Conservation (phyloP, 306 rosid genomes). For the Styphnolobium japonicum region DNA sequence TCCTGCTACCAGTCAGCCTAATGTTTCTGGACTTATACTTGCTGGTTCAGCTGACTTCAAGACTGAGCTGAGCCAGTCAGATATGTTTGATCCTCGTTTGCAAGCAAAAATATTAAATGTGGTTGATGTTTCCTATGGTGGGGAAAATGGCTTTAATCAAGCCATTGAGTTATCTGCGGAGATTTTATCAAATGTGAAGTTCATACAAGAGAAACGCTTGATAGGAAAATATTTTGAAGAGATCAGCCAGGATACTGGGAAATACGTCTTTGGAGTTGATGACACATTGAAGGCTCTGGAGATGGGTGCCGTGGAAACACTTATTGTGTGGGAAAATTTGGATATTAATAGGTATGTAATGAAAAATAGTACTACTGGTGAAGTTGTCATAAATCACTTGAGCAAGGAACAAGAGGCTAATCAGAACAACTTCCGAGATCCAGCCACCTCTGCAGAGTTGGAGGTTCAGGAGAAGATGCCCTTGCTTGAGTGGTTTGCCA, state of each 20-base stretch:
- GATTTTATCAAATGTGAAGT: constrained; percentile 78
- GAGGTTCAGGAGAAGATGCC: constrained; percentile 83
- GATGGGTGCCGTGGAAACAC: constrained; percentile 90
- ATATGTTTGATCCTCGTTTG: constrained; percentile 90
- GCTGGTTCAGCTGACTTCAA: constrained; percentile 97
- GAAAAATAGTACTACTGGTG: constrained; percentile 56
- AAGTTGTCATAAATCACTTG: constrained; percentile 61
- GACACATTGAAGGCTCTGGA: constrained; percentile 85
- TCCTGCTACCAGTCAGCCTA: constrained; percentile 91
- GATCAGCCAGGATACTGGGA: constrained; percentile 92
- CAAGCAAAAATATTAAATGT: constrained; percentile 83
- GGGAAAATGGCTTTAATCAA: constrained; percentile 88
- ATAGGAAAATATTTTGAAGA: constrained; percentile 87
- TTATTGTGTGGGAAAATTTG: constrained; percentile 83
- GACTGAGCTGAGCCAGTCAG: constrained; percentile 89
- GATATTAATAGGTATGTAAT: constrained; percentile 69
- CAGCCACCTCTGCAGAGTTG: constrained; percentile 43
- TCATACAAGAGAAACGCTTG: constrained; percentile 81
- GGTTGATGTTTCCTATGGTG: constrained; percentile 89
- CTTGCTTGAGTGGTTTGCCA: constrained; percentile 90
- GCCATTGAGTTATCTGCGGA: constrained; percentile 83
- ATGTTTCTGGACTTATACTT: constrained; percentile 81
- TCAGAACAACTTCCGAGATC: constrained; percentile 64
- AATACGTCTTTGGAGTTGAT: constrained; percentile 82
- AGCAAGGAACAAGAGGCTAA: constrained; percentile 68